Base-by-base conservation (phyloP, 2,329 filamentous ascomycete species). In the Fusarium sp. region DNA sequence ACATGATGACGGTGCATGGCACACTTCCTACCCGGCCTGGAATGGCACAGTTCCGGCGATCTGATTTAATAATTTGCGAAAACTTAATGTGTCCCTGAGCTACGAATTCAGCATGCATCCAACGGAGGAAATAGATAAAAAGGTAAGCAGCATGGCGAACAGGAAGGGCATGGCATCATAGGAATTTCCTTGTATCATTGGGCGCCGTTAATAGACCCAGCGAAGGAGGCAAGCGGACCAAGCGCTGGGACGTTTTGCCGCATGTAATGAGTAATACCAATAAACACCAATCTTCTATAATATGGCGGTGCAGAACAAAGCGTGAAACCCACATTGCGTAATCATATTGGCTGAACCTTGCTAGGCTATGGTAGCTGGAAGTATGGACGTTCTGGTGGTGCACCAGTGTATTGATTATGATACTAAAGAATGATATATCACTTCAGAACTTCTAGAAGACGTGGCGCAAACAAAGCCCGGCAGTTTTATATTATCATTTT, bases 1-100 rank as follows among this genome's bases (percentile, higher is more conserved):
- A 15, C 76, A 80, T 39, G 82, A 85, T 57, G 68, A 85, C 54
- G 83, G 83, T 20, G 74, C 74, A 49, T 85, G 83, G 84, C 82
- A 83, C 59, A 83, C 83, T 6, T 78, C 78, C 1, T 85, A 84
- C 55, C 81, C 82, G 5, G 42, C 80, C 0, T 83, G 81, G 81
- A 85, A 83, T 63, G 78, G 73, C 52, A 83, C 82, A 3, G 49
- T 53, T 29, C 31, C 50, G 8, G 37, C 63, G 24, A 29, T 38
- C 21, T 43, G 44, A 74, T 64, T 57, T 11, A 38, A 63, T 42
- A 20, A 57, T 64, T 59, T 48, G 60, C 41, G 38, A 57, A 64
- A 61, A 46, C 18, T 47, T 56, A 20, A 60, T 39, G 37, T 16
- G 8, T 44, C 28, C 59, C 24, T 37, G 35, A 41, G n/a, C 50